Percentiles rank a stretch among this genome's conserved stretches.
Conservation (phyloP, 2,329 filamentous ascomycete species). For the Colletotrichum sp. region DNA sequence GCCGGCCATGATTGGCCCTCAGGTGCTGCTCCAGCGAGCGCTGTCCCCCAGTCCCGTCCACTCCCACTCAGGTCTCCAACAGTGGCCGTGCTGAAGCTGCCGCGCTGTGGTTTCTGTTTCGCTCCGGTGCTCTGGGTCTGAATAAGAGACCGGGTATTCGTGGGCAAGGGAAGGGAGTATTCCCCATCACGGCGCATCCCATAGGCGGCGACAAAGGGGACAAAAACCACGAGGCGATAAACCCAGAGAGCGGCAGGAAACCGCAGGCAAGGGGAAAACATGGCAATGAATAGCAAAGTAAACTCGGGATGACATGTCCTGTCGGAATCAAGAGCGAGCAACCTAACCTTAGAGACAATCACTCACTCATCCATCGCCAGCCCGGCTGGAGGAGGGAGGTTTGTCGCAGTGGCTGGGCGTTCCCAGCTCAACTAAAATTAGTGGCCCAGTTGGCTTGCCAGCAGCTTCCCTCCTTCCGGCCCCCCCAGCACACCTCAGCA, state of each 20-base stretch:
- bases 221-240: not conserved
- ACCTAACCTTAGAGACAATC: not conserved
- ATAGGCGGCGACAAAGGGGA: not conserved
- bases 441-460: slow-evolving; percentile 14
- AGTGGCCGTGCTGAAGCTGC: slow-evolving; percentile 5
- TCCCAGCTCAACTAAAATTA: slow-evolving; percentile 20
- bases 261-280: not conserved
- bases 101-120: not conserved
- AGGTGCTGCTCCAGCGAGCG: not conserved
- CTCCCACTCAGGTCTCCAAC: not conserved
- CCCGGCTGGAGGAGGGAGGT: not conserved
- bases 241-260: not conserved
- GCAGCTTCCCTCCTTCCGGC: not conserved
- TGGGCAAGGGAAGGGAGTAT: not conserved
- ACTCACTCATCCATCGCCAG: not conserved
- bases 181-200: not conserved
- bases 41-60: not conserved
- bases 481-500: not conserved
- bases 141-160: not conserved
- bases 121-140: not conserved
- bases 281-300: not conserved
- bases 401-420: slow-evolving; percentile 21
- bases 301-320: not conserved
- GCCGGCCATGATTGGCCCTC: slow-evolving; percentile 5
- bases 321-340: not conserved